These are phyloP conservation scores for Emydomyces testavorans DNA, from an alignment of 2,329 filamentous ascomycete species.

Conservation along the genomic window DNA sequence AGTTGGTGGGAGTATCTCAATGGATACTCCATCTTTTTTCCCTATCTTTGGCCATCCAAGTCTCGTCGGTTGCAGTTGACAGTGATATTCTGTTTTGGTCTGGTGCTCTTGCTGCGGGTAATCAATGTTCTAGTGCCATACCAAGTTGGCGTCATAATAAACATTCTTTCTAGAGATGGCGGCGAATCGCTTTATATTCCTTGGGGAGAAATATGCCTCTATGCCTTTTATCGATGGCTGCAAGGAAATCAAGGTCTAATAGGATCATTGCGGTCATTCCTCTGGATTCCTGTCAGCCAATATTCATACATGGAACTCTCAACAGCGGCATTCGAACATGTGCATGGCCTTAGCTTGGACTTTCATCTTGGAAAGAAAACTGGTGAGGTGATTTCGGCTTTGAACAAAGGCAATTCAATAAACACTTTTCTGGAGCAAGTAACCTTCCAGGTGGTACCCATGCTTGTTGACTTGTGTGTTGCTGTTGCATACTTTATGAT, in stretches of 20 bases:
- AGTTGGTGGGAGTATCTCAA: constrained; percentile 95
- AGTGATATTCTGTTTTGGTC: constrained; percentile 67
- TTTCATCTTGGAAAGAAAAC: constrained; percentile 96
- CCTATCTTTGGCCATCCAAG: constrained; percentile 90
- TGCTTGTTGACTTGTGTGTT: constrained; percentile 79
- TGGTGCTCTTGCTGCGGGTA: constrained; percentile 68
- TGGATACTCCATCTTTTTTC: constrained; percentile 88
- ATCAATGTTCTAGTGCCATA: constrained; percentile 79
- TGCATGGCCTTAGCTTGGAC: constrained; percentile 86
- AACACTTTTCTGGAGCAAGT: constrained; percentile 94
- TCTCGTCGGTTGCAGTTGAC: constrained; percentile 61
- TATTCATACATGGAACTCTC: constrained; percentile 93
- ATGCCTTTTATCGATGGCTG: constrained; percentile 66
- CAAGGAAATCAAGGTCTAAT: constrained; percentile 83
- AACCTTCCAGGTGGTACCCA: constrained; percentile 89
- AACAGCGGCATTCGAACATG: constrained; percentile 92
- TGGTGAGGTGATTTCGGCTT: constrained; percentile 84
- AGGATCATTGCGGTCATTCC: constrained; percentile 64
- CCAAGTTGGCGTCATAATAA: constrained; percentile 70
- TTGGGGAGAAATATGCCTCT: constrained; percentile 62
- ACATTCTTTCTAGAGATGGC: constrained; percentile 52
- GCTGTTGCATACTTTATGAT: constrained; percentile 72
- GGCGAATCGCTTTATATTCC: constrained; percentile 48
- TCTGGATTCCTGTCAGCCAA: constrained; percentile 96
- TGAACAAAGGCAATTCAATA: constrained; percentile 93